Base-by-base conservation (phyloP, 306 rosid species). In the Acacia crassicarpa region DNA sequence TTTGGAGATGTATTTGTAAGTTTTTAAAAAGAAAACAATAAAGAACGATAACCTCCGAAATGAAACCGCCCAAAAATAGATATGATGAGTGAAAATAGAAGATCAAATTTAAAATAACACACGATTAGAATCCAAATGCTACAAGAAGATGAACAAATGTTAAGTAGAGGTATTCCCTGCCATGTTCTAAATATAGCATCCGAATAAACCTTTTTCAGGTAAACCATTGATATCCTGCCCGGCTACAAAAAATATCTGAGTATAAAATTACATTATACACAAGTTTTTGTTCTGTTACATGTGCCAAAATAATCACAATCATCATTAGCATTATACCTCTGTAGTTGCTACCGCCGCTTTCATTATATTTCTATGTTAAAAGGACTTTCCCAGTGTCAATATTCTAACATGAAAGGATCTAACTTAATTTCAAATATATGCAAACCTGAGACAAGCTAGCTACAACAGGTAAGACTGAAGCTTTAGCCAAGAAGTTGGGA, bases 401-500 rank as follows among this genome's bases (percentile, higher is more conserved):
- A 70, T 70, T 44, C 38, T 41, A 70, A 14, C 35, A 12, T 70
- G 33, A 70, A 41, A 45, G 7, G 75, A 5, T 45, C 58, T 13
- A 71, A 71, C n/a, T 23, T 22, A 22, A 71, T 23, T 70, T 15
- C 58, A 71, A 45, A 45, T 35, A 70, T 9, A 12, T 22, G 16
- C 76, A 49, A 84, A 94, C 99, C 99, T 92, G 97, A 14, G 98
- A 94, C 81, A 96, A 88, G 63, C 89, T 90, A 22, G 92, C 86
- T 61, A 96, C 94, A 68, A 96, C 97, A 5, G 97, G 91, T 75
- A 96, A 83, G 75, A 96, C 89, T 9, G 99, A 83, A 35, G 94
- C 90, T 74, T 91, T 96, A 1, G 97, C 92, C 89, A 90, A 80
- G 80, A 96, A 93, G 83, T 96, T 92, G 22, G 97, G 97, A 74